Conservation (phyloP, 257 asterid genomes). For the Nicotiana tabacum region DNA sequence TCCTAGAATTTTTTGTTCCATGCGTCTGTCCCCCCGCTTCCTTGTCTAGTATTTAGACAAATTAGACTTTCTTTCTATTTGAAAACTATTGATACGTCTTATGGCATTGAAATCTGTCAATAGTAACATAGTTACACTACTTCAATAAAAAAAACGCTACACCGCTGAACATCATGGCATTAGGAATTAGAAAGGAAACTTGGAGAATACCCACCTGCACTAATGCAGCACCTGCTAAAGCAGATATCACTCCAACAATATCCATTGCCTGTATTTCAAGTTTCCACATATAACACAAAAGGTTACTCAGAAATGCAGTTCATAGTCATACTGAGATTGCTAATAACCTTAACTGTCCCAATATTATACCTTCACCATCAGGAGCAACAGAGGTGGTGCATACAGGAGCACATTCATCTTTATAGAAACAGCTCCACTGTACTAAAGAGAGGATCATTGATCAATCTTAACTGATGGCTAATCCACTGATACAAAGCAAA, state of each 20-base stretch:
- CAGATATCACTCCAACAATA: constrained; percentile 75
- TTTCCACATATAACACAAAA: constrained; percentile 14
- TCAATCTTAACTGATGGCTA: constrained; percentile 10
- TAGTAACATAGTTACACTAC: too few relatives aligned
- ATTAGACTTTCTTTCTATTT: too few relatives aligned
- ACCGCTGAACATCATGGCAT: neutral
- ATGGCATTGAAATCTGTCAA: too few relatives aligned
- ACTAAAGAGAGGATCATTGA: constrained; percentile 42
- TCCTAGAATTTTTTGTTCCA: too few relatives aligned
- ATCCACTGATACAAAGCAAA: neutral
- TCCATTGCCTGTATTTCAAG: constrained; percentile 72
- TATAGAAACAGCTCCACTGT: constrained; percentile 92
- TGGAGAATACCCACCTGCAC: constrained; percentile 66
- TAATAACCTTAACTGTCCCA: constrained; percentile 2
- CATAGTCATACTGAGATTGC: neutral
- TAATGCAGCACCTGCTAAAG: constrained; percentile 86
- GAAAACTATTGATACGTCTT: too few relatives aligned
- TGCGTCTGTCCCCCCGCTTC: too few relatives aligned
- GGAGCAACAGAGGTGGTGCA: constrained; percentile 75
- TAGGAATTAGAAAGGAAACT: neutral
- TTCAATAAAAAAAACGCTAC: neutral
- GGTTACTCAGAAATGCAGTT: neutral
- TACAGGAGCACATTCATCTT: constrained; percentile 93
- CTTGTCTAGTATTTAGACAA: too few relatives aligned
- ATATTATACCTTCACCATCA: constrained; percentile 66